phyloP scores from a whole-genome alignment of 1,284 basidiomycete species.

The Sanghuangporus sanghuang region DNA sequence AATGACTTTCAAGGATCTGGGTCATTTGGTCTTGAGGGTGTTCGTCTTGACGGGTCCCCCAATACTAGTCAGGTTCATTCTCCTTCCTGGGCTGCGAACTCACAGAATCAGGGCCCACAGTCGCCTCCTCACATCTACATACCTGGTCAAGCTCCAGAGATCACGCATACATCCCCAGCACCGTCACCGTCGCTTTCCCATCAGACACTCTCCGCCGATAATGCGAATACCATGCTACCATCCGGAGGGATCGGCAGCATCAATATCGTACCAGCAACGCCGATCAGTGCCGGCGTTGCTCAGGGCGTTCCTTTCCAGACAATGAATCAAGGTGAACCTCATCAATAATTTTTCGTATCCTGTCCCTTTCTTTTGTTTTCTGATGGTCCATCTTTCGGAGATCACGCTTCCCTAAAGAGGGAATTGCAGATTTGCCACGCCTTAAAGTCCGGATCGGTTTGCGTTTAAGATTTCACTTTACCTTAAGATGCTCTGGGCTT shows the following conservation, averaged over 20 bases:
- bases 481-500: not conserved
- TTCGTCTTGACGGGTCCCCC: not conserved
- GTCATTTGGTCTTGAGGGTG: slow-evolving; percentile 31
- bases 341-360: not conserved
- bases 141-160: slow-evolving; percentile 36
- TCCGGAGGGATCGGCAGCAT: slow-evolving; percentile 29
- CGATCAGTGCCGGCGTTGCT: slow-evolving; percentile 55
- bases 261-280: slow-evolving; percentile 78
- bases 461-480: not conserved
- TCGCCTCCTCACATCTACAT: slow-evolving; percentile 69
- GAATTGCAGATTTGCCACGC: slow-evolving; percentile 8
- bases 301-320: slow-evolving; percentile 42
- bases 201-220: slow-evolving; percentile 26
- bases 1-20: slow-evolving; percentile 37
- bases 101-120: slow-evolving; percentile 41
- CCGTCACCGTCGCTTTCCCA: slow-evolving; percentile 8
- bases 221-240: slow-evolving; percentile 29
- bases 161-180: slow-evolving; percentile 11
- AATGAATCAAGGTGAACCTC: slow-evolving; percentile 45
- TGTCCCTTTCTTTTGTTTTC: slow-evolving; percentile 29
- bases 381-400: not conserved
- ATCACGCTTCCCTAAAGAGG: slow-evolving; percentile 20
- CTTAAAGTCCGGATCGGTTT: not conserved
- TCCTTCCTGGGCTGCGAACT: slow-evolving; percentile 44
- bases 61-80: not conserved